phyloP scores from a whole-genome alignment of 2,329 filamentous ascomycete species.

The Fusarium caatingaense region DNA sequence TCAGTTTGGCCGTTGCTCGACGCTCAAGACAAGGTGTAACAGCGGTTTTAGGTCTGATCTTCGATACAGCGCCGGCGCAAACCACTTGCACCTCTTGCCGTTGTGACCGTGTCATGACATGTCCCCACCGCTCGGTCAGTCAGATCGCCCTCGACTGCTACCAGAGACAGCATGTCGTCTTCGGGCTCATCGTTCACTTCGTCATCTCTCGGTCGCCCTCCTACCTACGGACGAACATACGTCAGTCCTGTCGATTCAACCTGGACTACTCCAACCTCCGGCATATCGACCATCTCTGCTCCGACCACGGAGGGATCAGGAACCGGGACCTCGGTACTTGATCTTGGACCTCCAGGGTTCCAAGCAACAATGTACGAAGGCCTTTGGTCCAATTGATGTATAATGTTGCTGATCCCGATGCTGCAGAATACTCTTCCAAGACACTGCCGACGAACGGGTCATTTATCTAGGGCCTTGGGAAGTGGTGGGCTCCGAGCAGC shows the following conservation, averaged over 20 bases:
- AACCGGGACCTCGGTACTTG: conserved; percentile 58
- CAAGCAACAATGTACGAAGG: conserved; percentile 63
- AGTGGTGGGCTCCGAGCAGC: conserved; percentile 59
- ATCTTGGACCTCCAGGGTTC: conserved; percentile 65
- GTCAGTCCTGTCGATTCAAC: conserved; percentile 58
- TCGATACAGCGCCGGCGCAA: conserved; percentile 37
- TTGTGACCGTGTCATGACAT: conserved; percentile 48
- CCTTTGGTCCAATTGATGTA: conserved; percentile 14
- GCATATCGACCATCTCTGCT: conserved; percentile 57
- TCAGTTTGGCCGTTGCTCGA: background rate
- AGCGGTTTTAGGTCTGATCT: conserved; percentile 32
- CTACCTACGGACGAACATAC: conserved; percentile 56
- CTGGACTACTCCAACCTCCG: conserved; percentile 61
- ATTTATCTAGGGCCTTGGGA: conserved; percentile 67
- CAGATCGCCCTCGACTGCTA: conserved; percentile 46
- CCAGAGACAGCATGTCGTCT: conserved; percentile 56
- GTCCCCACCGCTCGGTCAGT: conserved; percentile 47
- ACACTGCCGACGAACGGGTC: conserved; percentile 60
- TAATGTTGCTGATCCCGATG: conserved; percentile 37
- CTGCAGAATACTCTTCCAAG: conserved; percentile 62
- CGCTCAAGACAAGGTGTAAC: conserved; percentile 25
- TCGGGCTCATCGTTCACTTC: conserved; percentile 62
- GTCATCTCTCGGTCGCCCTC: conserved; percentile 57
- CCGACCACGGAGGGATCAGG: conserved; percentile 53
- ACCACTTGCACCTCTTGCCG: conserved; percentile 39